phyloP scores from a whole-genome alignment of 352 stramenopile genomes.

The Globisporangium cylindrosporum region DNA sequence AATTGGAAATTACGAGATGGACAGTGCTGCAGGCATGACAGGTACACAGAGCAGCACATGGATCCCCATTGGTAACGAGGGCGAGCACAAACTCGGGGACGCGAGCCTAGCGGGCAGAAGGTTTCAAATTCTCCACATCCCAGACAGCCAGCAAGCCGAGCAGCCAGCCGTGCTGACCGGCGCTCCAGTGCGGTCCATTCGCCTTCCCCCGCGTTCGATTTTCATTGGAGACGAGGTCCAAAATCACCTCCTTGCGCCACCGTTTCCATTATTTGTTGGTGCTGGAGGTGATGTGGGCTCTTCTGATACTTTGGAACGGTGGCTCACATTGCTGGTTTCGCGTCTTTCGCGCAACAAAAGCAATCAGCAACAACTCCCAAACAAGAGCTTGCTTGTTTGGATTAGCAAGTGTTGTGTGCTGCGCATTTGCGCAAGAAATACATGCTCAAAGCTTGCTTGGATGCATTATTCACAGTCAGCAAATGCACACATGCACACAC shows the following conservation, averaged over 20 bases:
- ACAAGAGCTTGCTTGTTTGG: not conserved
- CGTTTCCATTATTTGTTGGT: not conserved
- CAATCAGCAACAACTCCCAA: not conserved
- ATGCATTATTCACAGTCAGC: not conserved
- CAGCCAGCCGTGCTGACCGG: not conserved
- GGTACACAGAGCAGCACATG: not conserved
- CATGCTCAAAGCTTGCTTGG: not conserved
- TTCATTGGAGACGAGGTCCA: not conserved
- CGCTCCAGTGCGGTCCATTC: not conserved
- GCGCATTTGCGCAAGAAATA: not conserved
- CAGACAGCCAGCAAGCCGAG: not conserved
- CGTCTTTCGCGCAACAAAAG: not conserved
- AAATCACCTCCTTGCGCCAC: not conserved
- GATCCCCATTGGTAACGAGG: not conserved
- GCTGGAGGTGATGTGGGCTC: not conserved
- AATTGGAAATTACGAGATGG: not conserved
- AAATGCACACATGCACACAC: not conserved
- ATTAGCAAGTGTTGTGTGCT: not conserved
- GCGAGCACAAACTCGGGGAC: too few relatives aligned
- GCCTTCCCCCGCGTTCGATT: not conserved
- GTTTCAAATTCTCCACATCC: not conserved
- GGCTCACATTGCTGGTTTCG: not conserved
- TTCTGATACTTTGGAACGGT: not conserved
- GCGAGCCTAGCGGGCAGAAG: not conserved
- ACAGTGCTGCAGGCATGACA: not conserved